Evolutionary conservation across 768 basidiomycete genomes (phyloP).

Genomic region (Agrocybe pediades): DNA sequence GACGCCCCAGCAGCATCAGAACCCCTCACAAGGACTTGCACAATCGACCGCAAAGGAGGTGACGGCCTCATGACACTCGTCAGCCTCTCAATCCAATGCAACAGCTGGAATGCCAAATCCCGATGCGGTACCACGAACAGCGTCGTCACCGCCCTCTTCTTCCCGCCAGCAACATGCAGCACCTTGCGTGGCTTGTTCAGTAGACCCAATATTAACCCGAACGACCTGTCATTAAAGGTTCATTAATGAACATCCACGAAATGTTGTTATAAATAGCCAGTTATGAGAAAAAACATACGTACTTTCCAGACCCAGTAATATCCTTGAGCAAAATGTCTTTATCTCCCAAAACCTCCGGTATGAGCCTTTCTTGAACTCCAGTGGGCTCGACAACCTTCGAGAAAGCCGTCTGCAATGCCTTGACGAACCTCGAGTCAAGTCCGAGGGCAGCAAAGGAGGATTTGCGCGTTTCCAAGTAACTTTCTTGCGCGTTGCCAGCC

Average conservation of each 20-base stretch:
- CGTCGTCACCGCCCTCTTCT: conserved; percentile 43
- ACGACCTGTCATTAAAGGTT: conserved; percentile 51
- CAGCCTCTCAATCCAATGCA: conserved; percentile 65
- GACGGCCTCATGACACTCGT: conserved; percentile 31
- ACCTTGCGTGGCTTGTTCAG: conserved; percentile 54
- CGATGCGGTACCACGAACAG: conserved; percentile 73
- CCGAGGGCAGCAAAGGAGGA: conserved; percentile 39
- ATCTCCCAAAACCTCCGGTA: conserved; percentile 57
- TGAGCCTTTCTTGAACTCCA: conserved; percentile 56
- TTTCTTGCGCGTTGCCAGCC: not conserved
- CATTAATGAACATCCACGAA: too few species aligned
- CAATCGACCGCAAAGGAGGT: conserved; percentile 43
- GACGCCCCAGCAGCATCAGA: conserved; percentile 27
- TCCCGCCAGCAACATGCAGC: conserved; percentile 18
- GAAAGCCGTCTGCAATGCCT: conserved; percentile 58
- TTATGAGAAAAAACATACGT: conserved; percentile 23
- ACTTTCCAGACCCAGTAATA: conserved; percentile 82
- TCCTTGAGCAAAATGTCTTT: conserved; percentile 71
- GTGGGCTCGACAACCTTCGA: conserved; percentile 63
- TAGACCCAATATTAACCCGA: conserved; percentile 67
- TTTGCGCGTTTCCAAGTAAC: not conserved
- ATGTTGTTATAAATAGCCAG: conserved; percentile 1
- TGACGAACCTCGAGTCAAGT: conserved; percentile 47
- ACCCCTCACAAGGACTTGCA: conserved; percentile 65
- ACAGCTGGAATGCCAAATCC: conserved; percentile 69